A percentile compares a stretch with the other conserved stretches of the same genome.
Conservation (phyloP, 2,329 filamentous ascomycete genomes). For the Talaromyces atroroseus region DNA sequence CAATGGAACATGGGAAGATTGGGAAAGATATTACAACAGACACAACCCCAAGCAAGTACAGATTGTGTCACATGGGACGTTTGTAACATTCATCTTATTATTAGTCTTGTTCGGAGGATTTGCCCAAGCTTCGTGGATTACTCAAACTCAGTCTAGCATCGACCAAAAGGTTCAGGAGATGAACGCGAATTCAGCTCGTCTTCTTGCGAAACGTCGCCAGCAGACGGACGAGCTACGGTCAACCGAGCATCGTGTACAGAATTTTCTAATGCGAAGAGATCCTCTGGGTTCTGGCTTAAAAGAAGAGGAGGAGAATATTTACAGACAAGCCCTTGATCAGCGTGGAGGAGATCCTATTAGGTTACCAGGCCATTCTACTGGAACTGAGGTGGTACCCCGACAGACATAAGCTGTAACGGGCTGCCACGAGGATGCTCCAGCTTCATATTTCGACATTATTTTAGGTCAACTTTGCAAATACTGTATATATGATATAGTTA, state of each 20-base stretch:
- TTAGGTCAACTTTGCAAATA: not conserved
- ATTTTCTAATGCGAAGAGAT: slow-evolving; percentile 71
- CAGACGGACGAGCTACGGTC: slow-evolving; percentile 44
- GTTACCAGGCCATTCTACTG: not conserved
- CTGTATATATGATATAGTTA: not conserved
- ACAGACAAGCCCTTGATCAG: slow-evolving; percentile 29
- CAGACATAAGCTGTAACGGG: not conserved
- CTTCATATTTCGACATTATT: not conserved
- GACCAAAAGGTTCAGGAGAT: slow-evolving; percentile 62
- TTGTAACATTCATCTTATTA: slow-evolving; percentile 65
- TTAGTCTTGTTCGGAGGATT: slow-evolving; percentile 65
- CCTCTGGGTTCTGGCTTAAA: slow-evolving; percentile 44
- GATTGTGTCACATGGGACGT: slow-evolving; percentile 73
- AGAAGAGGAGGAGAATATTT: slow-evolving; percentile 38
- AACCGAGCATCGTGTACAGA: slow-evolving; percentile 63
- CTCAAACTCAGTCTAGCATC: slow-evolving; percentile 55
- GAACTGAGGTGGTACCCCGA: not conserved
- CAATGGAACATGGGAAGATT: slow-evolving; percentile 98
- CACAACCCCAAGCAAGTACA: slow-evolving; percentile 37
- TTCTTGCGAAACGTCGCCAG: slow-evolving; percentile 50
- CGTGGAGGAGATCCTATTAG: slow-evolving; percentile 3
- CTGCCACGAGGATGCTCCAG: not conserved
- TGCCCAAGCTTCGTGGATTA: slow-evolving; percentile 66
- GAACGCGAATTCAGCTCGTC: slow-evolving; percentile 58
- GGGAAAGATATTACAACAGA: slow-evolving; percentile 72